A percentile compares a stretch with the other conserved stretches of the same genome.
Conservation (phyloP, 2,329 filamentous ascomycete genomes). For the Exserohilum rostratum region DNA sequence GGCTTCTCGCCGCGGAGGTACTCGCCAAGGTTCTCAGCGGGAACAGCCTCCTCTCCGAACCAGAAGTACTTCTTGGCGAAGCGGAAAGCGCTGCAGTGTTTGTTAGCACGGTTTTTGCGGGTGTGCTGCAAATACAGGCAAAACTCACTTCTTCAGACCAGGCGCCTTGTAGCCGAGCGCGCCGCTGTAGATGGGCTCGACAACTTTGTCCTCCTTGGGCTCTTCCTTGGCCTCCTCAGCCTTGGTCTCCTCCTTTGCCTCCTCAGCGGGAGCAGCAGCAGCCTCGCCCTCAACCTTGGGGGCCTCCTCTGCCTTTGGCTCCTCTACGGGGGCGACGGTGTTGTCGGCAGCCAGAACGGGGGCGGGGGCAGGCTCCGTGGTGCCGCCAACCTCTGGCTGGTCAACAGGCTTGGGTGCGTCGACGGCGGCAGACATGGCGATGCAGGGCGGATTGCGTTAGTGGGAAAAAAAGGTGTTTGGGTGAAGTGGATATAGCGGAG, state of each 20-base stretch:
- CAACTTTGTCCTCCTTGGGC: constrained; percentile 55
- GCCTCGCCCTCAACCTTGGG: constrained; percentile 43
- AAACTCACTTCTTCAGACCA: constrained; percentile 85
- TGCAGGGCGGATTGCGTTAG: constrained; percentile 5
- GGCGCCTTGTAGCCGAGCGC: constrained; percentile 88
- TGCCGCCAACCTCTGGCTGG: constrained; percentile 38
- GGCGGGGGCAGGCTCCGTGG: constrained; percentile 45
- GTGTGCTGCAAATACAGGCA: too few relatives aligned
- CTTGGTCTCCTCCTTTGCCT: constrained; percentile 40
- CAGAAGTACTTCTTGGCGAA: constrained; percentile 91
- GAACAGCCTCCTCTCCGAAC: constrained; percentile 69
- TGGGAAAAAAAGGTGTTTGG: constrained; percentile 11
- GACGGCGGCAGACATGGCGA: constrained; percentile 67
- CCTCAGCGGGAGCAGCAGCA: constrained; percentile 20
- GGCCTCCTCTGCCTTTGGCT: constrained; percentile 51
- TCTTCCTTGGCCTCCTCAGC: constrained; percentile 43
- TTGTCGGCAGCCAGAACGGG: constrained; percentile 42
- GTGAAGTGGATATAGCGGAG: constrained; percentile 15
- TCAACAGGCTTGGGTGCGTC: constrained; percentile 74
- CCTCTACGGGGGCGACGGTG: constrained; percentile 50
- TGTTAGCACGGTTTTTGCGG: constrained; percentile 21
- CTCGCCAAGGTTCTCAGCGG: constrained; percentile 72
- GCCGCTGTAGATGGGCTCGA: constrained; percentile 79
- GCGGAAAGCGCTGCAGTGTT: constrained; percentile 73
- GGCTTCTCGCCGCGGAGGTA: constrained; percentile 92